A percentile compares a stretch with the other conserved stretches of the same genome.
These are phyloP conservation scores for Macrotyloma uniflorum DNA, from an alignment of 306 rosid species.

Conservation along the genomic window DNA sequence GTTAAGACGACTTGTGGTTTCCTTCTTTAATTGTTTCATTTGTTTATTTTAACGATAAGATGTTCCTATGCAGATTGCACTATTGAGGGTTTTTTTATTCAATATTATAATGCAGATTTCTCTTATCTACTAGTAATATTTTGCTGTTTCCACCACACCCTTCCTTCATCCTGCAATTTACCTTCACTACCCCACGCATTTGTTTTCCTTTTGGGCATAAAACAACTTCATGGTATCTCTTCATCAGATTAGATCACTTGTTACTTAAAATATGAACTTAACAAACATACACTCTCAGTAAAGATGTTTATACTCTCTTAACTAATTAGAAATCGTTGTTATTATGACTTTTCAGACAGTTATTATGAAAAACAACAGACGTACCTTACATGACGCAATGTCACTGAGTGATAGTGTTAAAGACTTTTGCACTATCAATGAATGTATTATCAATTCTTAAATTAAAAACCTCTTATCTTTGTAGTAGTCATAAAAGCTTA, in stretches of 20 bases:
- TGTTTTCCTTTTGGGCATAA: slow-evolving; percentile 33
- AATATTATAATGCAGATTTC: slow-evolving; percentile 39
- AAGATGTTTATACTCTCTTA: not conserved
- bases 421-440: not conserved
- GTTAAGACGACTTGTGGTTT: slow-evolving; percentile 41
- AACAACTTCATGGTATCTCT: slow-evolving; percentile 31
- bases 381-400: not conserved
- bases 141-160: slow-evolving; percentile 37
- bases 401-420: not conserved
- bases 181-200: slow-evolving; percentile 28
- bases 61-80: slow-evolving; percentile 39
- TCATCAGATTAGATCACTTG: slow-evolving; percentile 23
- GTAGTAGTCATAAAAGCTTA: not conserved
- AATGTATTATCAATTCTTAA: not conserved
- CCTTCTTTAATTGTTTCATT: slow-evolving; percentile 36
- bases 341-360: not conserved
- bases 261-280: not conserved
- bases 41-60: slow-evolving; percentile 40
- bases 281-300: not conserved
- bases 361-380: too few relatives aligned
- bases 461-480: not conserved
- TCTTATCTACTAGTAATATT: slow-evolving; percentile 27
- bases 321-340: not conserved
- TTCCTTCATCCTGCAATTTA: slow-evolving; percentile 33
- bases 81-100: slow-evolving; percentile 28